A percentile compares a stretch with the other conserved stretches of the same genome.
These are phyloP conservation scores for Puccinia hordei DNA, from an alignment of 1,284 basidiomycete genomes.

Conservation along the genomic window DNA sequence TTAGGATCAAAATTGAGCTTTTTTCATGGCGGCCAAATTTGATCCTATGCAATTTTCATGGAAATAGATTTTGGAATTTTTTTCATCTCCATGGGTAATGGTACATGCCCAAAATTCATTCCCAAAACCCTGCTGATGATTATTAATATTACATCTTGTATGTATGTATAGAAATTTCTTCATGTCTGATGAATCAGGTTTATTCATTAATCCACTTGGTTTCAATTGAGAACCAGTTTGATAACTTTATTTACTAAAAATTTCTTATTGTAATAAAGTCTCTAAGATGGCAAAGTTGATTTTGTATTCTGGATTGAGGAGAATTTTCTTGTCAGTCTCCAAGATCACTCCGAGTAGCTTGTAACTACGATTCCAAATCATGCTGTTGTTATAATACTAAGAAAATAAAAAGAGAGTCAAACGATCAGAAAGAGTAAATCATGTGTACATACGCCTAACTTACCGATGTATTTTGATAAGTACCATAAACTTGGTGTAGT, in stretches of 20 bases:
- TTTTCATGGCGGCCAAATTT: too few species aligned
- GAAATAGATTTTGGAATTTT: too few species aligned
- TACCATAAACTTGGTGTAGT: background rate
- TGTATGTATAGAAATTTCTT: background rate
- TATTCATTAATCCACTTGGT: background rate
- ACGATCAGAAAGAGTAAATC: background rate
- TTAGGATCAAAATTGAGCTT: too few species aligned
- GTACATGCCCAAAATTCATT: too few species aligned
- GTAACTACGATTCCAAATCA: constrained; percentile 2
- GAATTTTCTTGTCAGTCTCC: constrained; percentile 13
- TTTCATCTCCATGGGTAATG: too few species aligned
- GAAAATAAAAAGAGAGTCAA: background rate
- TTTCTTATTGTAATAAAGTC: background rate
- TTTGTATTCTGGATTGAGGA: background rate
- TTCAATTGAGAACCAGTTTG: too few species aligned
- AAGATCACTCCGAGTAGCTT: constrained; percentile 1
- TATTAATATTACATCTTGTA: background rate
- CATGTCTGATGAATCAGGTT: background rate
- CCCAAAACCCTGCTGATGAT: too few species aligned
- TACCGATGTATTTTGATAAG: constrained; percentile 13
- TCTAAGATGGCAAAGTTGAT: constrained; percentile 23
- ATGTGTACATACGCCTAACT: too few species aligned
- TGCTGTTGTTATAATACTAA: background rate
- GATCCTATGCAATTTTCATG: too few species aligned
- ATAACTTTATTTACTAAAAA: too few species aligned